Conservation (phyloP, 495 filamentous ascomycete species). For the Penicillium egyptiacum region DNA sequence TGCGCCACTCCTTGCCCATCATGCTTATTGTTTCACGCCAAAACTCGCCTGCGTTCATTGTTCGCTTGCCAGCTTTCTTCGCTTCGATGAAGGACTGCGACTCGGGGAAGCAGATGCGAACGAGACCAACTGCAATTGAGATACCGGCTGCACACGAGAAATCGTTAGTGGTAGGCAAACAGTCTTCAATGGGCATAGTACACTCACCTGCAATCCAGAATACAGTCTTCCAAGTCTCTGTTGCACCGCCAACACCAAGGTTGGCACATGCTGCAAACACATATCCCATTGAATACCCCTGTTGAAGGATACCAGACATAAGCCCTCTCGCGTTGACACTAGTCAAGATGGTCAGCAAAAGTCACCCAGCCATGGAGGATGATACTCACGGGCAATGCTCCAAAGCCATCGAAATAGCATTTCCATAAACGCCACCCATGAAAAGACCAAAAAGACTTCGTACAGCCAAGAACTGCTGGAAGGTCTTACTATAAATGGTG, state of each 20-base stretch:
- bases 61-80: conserved; percentile 50
- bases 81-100: conserved; percentile 68
- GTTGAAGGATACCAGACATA: conserved; percentile 76
- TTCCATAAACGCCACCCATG: conserved; percentile 82
- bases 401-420: conserved; percentile 77
- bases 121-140: conserved; percentile 61
- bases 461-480: conserved; percentile 68
- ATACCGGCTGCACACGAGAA: conserved; percentile 45
- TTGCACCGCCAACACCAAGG: conserved; percentile 58
- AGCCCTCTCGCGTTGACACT: conserved; percentile 63
- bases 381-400: conserved; percentile 64
- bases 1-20: conserved; percentile 66
- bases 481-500: conserved; percentile 68
- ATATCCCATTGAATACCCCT: conserved; percentile 76
- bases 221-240: conserved; percentile 61
- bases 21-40: conserved; percentile 62
- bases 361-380: too few relatives aligned
- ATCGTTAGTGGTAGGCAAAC: background rate
- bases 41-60: conserved; percentile 52
- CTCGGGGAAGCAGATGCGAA: conserved; percentile 68
- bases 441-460: conserved; percentile 72
- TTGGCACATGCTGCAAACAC: conserved; percentile 70
- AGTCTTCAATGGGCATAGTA: background rate
- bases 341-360: conserved; percentile 14
- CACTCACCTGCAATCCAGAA: conserved; percentile 56